Evolutionary conservation across 768 basidiomycete species (phyloP).

Genomic region (Mycena belliarum): DNA sequence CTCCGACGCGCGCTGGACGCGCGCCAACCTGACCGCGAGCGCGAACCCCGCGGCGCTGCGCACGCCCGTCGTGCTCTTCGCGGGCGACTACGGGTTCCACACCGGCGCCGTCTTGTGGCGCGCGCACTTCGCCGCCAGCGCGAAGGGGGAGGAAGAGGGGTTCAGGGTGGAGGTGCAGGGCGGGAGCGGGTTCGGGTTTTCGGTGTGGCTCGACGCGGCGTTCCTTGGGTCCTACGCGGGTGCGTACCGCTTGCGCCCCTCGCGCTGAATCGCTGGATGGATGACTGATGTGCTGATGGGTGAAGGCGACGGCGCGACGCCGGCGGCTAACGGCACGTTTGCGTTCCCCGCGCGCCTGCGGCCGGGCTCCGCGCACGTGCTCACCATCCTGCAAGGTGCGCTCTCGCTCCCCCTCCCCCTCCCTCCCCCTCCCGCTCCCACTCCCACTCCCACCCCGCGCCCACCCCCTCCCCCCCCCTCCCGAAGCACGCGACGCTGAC

Average conservation of each 20-base stretch:
- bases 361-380: conserved; percentile 37
- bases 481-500: too few species aligned
- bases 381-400: conserved; percentile 46
- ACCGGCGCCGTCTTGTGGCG: conserved; percentile 56
- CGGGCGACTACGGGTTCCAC: conserved; percentile 53
- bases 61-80: conserved; percentile 46
- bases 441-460: too few species aligned
- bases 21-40: conserved; percentile 41
- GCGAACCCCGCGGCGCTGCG: conserved; percentile 39
- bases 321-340: conserved; percentile 35
- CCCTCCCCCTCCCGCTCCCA: too few species aligned
- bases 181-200: conserved; percentile 50
- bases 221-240: conserved; percentile 50
- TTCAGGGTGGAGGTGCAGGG: conserved; percentile 43
- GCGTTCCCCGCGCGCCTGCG: conserved; percentile 34
- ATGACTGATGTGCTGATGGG: too few species aligned
- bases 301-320: conserved; percentile 36
- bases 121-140: conserved; percentile 48
- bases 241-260: too few species aligned
- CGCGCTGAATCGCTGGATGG: too few species aligned
- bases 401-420: too few species aligned
- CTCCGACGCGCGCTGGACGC: conserved; percentile 44
- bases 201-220: conserved; percentile 48
- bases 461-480: too few species aligned
- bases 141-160: conserved; percentile 46